Percentiles rank a stretch among this genome's conserved stretches.
Conservation (phyloP, 2,329 filamentous ascomycete genomes). For the Xylariaceae sp. region DNA sequence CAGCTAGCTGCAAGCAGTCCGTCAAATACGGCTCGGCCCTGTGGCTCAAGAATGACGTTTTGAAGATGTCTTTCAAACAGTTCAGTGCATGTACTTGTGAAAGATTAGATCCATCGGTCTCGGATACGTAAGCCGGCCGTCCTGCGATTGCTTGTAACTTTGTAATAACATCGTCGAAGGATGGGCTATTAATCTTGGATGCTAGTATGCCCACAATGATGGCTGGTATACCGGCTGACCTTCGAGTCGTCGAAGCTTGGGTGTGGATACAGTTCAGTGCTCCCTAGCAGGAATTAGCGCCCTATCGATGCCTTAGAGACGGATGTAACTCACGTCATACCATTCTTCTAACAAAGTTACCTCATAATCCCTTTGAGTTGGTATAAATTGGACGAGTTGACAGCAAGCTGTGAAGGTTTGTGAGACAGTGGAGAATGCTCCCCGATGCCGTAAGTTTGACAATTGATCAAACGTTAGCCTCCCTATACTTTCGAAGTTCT, state of each 20-base stretch:
- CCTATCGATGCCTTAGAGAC: not conserved
- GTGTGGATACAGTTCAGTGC: slow-evolving; percentile 73
- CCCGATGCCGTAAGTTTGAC: slow-evolving; percentile 82
- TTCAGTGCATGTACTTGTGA: slow-evolving; percentile 96
- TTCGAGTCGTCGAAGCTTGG: slow-evolving; percentile 81
- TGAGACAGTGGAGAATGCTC: slow-evolving; percentile 91
- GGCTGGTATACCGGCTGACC: slow-evolving; percentile 90
- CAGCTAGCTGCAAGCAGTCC: slow-evolving; percentile 77
- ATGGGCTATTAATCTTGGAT: slow-evolving; percentile 63
- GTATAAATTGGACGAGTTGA: slow-evolving; percentile 61
- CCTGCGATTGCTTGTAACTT: slow-evolving; percentile 66
- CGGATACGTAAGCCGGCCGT: slow-evolving; percentile 56
- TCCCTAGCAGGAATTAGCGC: slow-evolving; percentile 51
- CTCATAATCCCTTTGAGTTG: slow-evolving; percentile 34
- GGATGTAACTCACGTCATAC: slow-evolving; percentile 65
- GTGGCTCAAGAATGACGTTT: slow-evolving; percentile 75
- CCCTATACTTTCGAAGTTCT: slow-evolving; percentile 70
- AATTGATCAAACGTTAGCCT: slow-evolving; percentile 81
- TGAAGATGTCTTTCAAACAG: slow-evolving; percentile 90
- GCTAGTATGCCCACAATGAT: slow-evolving; percentile 82
- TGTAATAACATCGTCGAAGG: slow-evolving; percentile 69
- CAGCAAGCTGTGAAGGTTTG: slow-evolving; percentile 87
- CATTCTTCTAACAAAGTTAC: slow-evolving; percentile 65
- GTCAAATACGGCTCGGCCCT: slow-evolving; percentile 77
- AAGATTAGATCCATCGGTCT: slow-evolving; percentile 69